Percentiles rank a stretch among this genome's conserved stretches.
Evolutionary conservation across 306 rosid genomes (phyloP).

Genomic region (Abrus pulchellus): DNA sequence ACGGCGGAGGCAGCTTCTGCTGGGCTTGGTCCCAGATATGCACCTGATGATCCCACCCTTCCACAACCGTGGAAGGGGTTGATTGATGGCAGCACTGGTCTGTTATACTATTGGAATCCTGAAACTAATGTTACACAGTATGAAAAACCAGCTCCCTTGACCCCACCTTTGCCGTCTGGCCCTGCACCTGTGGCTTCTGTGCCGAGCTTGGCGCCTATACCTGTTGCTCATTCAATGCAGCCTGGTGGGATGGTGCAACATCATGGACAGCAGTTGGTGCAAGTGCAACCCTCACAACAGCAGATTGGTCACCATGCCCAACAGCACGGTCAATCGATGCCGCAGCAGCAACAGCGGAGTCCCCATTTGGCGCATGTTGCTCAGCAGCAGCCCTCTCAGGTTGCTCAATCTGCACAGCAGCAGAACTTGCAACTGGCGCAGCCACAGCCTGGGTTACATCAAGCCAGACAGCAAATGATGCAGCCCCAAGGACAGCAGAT

Average conservation of each 20-base stretch:
- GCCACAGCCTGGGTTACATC: conserved; percentile 60
- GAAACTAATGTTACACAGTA: conserved; percentile 94
- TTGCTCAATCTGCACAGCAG: conserved; percentile 64
- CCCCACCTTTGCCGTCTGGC: conserved; percentile 64
- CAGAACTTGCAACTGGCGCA: conserved; percentile 61
- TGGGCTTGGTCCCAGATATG: conserved; percentile 84
- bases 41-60: conserved; percentile 94
- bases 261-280: conserved; percentile 67
- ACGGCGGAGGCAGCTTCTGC: conserved; percentile 76
- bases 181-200: conserved; percentile 57
- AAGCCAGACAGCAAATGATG: conserved; percentile 59
- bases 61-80: conserved; percentile 95
- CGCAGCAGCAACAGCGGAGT: conserved; percentile 69
- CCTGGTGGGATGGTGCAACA: conserved; percentile 57
- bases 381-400: conserved; percentile 68
- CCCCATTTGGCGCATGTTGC: conserved; percentile 48
- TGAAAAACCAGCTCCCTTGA: conserved; percentile 71
- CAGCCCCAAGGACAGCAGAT: conserved; percentile 66
- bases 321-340: conserved; percentile 68
- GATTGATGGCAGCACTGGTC: conserved; percentile 90
- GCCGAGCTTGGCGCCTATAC: conserved; percentile 72
- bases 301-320: conserved; percentile 62
- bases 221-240: conserved; percentile 57
- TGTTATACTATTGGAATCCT: conserved; percentile 93
- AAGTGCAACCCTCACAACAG: conserved; percentile 64